phyloP scores from a whole-genome alignment of 2,329 filamentous ascomycete species.

The Falciphora oryzae region DNA sequence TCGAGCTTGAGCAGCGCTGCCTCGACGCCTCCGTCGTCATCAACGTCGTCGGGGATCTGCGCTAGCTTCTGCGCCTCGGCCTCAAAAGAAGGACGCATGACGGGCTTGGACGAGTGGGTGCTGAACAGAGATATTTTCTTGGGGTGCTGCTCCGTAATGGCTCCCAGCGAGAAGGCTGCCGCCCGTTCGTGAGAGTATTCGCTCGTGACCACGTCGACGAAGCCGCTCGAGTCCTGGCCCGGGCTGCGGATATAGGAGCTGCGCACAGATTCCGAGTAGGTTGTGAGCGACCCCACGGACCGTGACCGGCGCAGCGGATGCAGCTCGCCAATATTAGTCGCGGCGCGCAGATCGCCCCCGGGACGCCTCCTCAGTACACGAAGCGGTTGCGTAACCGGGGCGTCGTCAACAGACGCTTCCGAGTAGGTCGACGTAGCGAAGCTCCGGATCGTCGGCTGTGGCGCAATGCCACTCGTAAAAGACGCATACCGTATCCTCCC shows the following conservation, averaged over 20 bases:
- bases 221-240: constrained; percentile 32
- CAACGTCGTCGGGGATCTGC: constrained; percentile 74
- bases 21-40: constrained; percentile 81
- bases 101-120: constrained; percentile 55
- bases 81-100: constrained; percentile 74
- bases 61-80: constrained; percentile 81
- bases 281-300: constrained; percentile 54
- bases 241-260: constrained; percentile 49
- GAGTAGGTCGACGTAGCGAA: constrained; percentile 57
- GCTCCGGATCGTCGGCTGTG: constrained; percentile 48
- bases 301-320: constrained; percentile 44
- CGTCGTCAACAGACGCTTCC: constrained; percentile 41
- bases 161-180: constrained; percentile 52
- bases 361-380: constrained; percentile 65
- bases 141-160: constrained; percentile 44
- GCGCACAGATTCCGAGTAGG: constrained; percentile 54
- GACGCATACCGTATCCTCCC: constrained; percentile 53
- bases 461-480: constrained; percentile 49
- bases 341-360: constrained; percentile 68
- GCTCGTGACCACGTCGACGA: constrained; percentile 38
- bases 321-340: constrained; percentile 58
- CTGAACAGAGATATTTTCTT: constrained; percentile 51
- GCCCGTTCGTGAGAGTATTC: constrained; percentile 35
- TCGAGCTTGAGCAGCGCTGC: constrained; percentile 90
- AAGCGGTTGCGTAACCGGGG: constrained; percentile 43